A percentile compares a stretch with the other conserved stretches of the same genome.
Evolutionary conservation across 208 protist species (phyloP).

Genomic region (Acanthamoeba triangularis): DNA sequence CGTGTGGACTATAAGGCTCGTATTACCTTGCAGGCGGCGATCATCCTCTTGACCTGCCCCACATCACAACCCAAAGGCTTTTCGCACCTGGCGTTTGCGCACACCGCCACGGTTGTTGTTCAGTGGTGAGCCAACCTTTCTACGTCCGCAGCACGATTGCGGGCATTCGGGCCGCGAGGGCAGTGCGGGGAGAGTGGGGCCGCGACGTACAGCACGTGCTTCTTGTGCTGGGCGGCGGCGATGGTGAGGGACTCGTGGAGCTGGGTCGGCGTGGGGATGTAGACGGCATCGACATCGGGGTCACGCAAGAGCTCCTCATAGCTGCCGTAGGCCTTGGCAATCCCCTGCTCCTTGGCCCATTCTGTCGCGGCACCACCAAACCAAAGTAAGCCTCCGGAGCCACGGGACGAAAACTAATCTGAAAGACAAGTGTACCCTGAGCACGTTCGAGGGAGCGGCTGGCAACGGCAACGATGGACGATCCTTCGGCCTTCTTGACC

Average conservation of each 20-base stretch:
- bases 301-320: constrained; percentile 33
- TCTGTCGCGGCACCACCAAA: background rate
- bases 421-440: background rate
- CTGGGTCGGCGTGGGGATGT: constrained; percentile 49
- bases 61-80: constrained; percentile 3
- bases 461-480: constrained; percentile 7
- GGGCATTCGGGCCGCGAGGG: background rate
- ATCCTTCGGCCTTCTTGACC: background rate
- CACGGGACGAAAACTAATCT: too few species aligned
- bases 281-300: constrained; percentile 30
- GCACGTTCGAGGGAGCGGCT: constrained; percentile 5
- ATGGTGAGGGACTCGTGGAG: constrained; percentile 31
- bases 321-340: constrained; percentile 7
- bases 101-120: background rate
- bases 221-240: constrained; percentile 43
- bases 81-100: background rate
- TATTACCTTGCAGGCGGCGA: constrained; percentile 10
- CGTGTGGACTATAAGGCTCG: too few species aligned
- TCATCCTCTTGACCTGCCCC: background rate
- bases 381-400: background rate
- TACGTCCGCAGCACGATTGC: too few species aligned
- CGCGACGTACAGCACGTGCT: constrained; percentile 29
- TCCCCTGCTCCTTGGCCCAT: constrained; percentile 25
- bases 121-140: too few species aligned
- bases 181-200: background rate